Percentiles rank a stretch among this genome's conserved stretches.
Conservation (phyloP, 2,329 filamentous ascomycete species). For the Talaromyces funiculosus region DNA sequence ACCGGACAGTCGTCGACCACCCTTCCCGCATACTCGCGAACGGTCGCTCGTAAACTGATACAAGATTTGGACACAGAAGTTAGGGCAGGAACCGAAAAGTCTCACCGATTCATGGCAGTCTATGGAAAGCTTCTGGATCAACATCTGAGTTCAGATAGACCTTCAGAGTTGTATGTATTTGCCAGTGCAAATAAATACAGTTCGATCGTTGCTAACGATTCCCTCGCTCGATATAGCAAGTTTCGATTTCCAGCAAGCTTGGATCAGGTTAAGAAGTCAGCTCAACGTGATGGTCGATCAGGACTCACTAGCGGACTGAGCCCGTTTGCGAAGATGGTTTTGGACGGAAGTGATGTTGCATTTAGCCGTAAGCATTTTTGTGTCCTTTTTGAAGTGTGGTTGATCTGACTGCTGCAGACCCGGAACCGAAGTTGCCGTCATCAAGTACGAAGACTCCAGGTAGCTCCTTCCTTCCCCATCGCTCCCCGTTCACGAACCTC, state of each 20-base stretch:
- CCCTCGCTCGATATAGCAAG: conserved; percentile 28
- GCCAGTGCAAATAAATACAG: neutral
- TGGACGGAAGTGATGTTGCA: conserved; percentile 43
- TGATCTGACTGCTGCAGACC: conserved; percentile 24
- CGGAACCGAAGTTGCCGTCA: conserved; percentile 14
- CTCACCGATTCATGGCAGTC: conserved; percentile 63
- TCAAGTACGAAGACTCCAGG: conserved; percentile 16
- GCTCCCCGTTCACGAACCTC: neutral
- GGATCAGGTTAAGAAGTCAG: conserved; percentile 15
- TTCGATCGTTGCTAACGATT: neutral
- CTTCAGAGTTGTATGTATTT: conserved; percentile 39
- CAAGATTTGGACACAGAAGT: conserved; percentile 68
- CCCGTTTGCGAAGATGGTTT: conserved; percentile 51
- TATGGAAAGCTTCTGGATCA: conserved; percentile 65
- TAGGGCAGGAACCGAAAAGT: conserved; percentile 49
- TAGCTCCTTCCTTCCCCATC: conserved; percentile 14
- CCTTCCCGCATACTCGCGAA: conserved; percentile 45
- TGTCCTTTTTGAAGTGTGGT: neutral
- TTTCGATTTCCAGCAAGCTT: conserved; percentile 36
- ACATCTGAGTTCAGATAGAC: conserved; percentile 64
- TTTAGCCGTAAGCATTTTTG: conserved; percentile 36
- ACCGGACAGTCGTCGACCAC: conserved; percentile 36
- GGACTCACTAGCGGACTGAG: conserved; percentile 35
- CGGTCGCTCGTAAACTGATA: conserved; percentile 49
- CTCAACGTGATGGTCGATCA: conserved; percentile 20